These are phyloP conservation scores for Corymbia maculata DNA, from an alignment of 345 rosid species.

Conservation along the genomic window DNA sequence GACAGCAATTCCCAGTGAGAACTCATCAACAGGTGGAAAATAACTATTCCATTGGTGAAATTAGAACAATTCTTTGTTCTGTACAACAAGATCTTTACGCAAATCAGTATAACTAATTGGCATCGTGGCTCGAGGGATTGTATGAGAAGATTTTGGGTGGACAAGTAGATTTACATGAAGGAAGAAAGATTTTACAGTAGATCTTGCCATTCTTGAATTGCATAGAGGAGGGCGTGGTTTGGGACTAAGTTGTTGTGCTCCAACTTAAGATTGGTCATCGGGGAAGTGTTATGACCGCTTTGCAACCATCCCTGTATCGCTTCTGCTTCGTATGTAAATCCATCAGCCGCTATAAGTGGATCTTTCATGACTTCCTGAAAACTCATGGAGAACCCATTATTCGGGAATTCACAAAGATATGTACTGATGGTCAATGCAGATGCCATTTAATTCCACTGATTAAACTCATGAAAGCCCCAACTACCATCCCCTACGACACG, in stretches of 20 bases:
- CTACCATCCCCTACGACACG: not conserved
- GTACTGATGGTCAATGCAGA: not conserved
- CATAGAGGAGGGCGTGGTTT: slow-evolving; percentile 72
- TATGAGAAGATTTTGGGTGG: not conserved
- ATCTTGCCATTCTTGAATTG: slow-evolving; percentile 78
- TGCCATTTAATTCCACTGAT: not conserved
- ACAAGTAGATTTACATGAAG: not conserved
- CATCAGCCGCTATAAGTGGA: slow-evolving; percentile 86
- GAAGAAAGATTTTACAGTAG: slow-evolving; percentile 21
- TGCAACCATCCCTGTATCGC: slow-evolving; percentile 83
- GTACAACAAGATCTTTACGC: not conserved
- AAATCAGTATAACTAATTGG: not conserved
- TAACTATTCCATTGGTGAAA: not conserved
- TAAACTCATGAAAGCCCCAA: not conserved
- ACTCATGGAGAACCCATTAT: not conserved
- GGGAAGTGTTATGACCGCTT: slow-evolving; percentile 75
- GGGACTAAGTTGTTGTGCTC: slow-evolving; percentile 63
- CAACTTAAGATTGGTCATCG: slow-evolving; percentile 84
- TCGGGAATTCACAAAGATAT: not conserved
- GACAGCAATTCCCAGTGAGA: not conserved
- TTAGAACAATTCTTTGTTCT: not conserved
- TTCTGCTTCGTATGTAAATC: slow-evolving; percentile 84
- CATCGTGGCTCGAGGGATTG: not conserved
- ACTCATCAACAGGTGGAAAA: not conserved
- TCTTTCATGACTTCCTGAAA: slow-evolving; percentile 78